These are phyloP conservation scores for Clarkia xantiana DNA, from an alignment of 345 rosid genomes.

Conservation along the genomic window DNA sequence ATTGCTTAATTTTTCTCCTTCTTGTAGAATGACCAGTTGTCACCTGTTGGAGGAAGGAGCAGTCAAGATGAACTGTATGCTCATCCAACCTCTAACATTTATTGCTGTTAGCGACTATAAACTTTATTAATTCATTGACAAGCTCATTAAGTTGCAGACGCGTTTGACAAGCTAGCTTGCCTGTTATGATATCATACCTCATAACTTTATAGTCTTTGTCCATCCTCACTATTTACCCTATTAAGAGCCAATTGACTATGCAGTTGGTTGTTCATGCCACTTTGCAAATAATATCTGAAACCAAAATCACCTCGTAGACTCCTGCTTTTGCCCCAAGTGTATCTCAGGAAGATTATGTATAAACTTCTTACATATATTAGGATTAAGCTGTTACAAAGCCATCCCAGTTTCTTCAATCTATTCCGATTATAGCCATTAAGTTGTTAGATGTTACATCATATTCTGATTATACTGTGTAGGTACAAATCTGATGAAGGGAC, in stretches of 20 bases:
- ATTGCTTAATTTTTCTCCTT: neutral
- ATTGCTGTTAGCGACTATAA: neutral
- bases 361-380: too few relatives aligned
- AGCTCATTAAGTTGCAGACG: neutral
- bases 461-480: slow-evolving; percentile 15
- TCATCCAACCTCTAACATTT: neutral
- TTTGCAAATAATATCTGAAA: too few relatives aligned
- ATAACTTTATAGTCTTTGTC: too few relatives aligned
- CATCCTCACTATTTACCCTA: too few relatives aligned
- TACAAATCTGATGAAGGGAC: slow-evolving; percentile 19
- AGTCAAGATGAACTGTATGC: slow-evolving; percentile 2
- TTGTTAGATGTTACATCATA: too few relatives aligned
- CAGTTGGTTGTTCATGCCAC: too few relatives aligned
- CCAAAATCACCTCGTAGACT: too few relatives aligned
- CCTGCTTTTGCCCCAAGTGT: too few relatives aligned
- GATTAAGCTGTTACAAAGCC: neutral
- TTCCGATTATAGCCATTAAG: neutral
- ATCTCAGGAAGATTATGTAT: too few relatives aligned
- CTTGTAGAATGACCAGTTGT: slow-evolving; percentile 1
- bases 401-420: neutral
- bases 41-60: slow-evolving; percentile 2
- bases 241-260: too few relatives aligned
- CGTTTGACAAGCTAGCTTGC: too few relatives aligned
- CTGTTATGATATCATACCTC: too few relatives aligned
- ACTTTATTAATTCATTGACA: neutral